Evolutionary conservation across 2,329 filamentous ascomycete genomes (phyloP), one percentile per base, ranked within the genome.

Genomic region (Paracoccidioides brasiliensis): DNA sequence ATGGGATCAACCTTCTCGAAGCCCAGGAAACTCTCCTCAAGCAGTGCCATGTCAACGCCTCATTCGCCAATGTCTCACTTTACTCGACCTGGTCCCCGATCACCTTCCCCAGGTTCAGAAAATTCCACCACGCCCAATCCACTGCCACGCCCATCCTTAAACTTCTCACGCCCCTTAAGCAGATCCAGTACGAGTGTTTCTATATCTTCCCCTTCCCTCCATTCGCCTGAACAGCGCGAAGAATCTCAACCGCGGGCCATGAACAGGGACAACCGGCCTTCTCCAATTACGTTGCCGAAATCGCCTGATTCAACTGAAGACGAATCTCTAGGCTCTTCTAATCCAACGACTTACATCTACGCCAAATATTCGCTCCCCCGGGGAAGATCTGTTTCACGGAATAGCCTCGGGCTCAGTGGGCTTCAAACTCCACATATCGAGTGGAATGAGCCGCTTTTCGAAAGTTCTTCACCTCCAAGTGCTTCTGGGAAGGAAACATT

Each of bases 81-180:
- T 53, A 70, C 79, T 56, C 77, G 80, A 14, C 76, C 81, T 33
- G 80, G 84, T 63, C 80, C 83, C 57, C 80, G 90, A 64, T 95
- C 90, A 0, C 89, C 90, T 1, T 97, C 93, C 0, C 79, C 88
- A 41, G 84, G 83, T 58, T 97, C 91, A 1, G 88, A 95, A 59
- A 80, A 81, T 52, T 95, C 90, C 1, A 78, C 79, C 46, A 78
- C 73, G 50, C 77, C 80, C 10, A 72, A 70, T 38, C 71, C 75
- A 35, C 71, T 90, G 40, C 82, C 84, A 10, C 80, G 85, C 14
- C 86, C 89, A 0, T 82, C 86, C 0, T 91, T 94, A 72, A 97
- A 98, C 71, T 97, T 97, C 69, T 97, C 93, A 0, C 81, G 93
- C 45, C 93, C 93, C 0, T 73, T 95, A 58, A 96, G 91, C 69